phyloP scores from a whole-genome alignment of 805 yeast species.

The Ogataea nonfermentans region DNA sequence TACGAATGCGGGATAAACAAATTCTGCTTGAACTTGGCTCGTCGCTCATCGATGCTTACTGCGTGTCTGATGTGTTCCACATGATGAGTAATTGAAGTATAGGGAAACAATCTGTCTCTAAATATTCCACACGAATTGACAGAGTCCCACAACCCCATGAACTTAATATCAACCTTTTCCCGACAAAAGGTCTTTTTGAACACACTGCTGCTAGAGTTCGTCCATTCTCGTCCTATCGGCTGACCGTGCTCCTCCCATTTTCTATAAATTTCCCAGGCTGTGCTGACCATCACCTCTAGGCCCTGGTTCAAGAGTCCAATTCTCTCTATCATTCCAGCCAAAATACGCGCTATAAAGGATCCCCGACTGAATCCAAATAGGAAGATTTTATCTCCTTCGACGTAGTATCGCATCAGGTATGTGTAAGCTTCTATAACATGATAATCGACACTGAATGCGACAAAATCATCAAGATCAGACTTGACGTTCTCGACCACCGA shows the following conservation, averaged over 20 bases:
- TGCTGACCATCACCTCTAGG: conserved; percentile 50
- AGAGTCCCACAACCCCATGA: conserved; percentile 70
- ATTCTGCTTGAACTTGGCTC: conserved; percentile 61
- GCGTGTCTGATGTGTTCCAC: conserved; percentile 67
- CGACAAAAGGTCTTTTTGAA: conserved; percentile 54
- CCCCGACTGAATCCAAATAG: conserved; percentile 65
- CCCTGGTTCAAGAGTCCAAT: conserved; percentile 61
- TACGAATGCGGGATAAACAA: conserved; percentile 46
- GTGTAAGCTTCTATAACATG: conserved; percentile 60
- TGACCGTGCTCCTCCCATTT: conserved; percentile 63
- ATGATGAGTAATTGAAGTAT: conserved; percentile 46
- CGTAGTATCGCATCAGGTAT: conserved; percentile 49
- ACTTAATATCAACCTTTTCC: conserved; percentile 43
- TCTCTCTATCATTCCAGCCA: conserved; percentile 63
- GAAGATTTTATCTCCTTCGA: conserved; percentile 48
- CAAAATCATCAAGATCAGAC: conserved; percentile 28
- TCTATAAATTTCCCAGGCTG: conserved; percentile 63
- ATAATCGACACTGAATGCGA: conserved; percentile 53
- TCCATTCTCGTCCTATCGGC: conserved; percentile 38
- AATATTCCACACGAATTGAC: conserved; percentile 64
- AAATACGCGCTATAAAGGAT: conserved; percentile 61
- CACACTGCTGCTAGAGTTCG: conserved; percentile 48
- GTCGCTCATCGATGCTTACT: conserved; percentile 62
- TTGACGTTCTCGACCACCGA: conserved; percentile 13
- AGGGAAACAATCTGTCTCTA: conserved; percentile 58